phyloP scores from a whole-genome alignment of 768 basidiomycete species.

The Lactifluus hygrophoroides region DNA sequence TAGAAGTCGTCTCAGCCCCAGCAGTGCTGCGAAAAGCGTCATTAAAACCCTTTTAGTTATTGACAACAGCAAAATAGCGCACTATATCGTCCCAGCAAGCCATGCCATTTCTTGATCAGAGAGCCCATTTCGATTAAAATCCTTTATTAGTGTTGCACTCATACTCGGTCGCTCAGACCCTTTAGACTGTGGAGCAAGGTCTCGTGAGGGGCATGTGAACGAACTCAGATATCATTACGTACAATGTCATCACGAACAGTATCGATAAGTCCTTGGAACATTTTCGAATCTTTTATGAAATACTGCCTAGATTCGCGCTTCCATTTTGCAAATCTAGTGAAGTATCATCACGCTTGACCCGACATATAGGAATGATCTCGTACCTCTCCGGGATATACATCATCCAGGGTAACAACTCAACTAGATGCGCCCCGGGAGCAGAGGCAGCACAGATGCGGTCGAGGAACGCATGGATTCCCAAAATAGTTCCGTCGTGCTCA shows the following conservation, averaged over 20 bases:
- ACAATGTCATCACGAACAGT: neutral
- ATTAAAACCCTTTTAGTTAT: neutral
- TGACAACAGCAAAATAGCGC: neutral
- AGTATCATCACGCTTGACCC: neutral
- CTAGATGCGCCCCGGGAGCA: conserved; percentile 10
- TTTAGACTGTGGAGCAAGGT: neutral
- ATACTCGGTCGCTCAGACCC: conserved; percentile 5
- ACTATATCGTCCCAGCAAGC: conserved; percentile 17
- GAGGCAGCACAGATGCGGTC: neutral
- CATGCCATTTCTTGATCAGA: conserved; percentile 17
- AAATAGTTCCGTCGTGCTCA: neutral
- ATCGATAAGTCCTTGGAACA: neutral
- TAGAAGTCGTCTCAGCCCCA: neutral
- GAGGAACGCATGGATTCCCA: neutral
- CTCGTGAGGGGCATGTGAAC: neutral
- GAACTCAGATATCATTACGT: neutral
- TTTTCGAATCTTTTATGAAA: too few relatives aligned
- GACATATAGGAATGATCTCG: neutral
- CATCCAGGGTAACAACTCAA: conserved; percentile 20
- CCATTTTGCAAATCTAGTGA: too few relatives aligned
- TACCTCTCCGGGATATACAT: neutral
- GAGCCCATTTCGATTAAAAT: neutral
- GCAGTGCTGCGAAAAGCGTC: neutral
- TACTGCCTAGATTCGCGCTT: conserved; percentile 3
- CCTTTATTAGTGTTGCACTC: conserved; percentile 1